Evolutionary conservation across 345 rosid genomes (phyloP).

Genomic region (Isatis tinctoria): DNA sequence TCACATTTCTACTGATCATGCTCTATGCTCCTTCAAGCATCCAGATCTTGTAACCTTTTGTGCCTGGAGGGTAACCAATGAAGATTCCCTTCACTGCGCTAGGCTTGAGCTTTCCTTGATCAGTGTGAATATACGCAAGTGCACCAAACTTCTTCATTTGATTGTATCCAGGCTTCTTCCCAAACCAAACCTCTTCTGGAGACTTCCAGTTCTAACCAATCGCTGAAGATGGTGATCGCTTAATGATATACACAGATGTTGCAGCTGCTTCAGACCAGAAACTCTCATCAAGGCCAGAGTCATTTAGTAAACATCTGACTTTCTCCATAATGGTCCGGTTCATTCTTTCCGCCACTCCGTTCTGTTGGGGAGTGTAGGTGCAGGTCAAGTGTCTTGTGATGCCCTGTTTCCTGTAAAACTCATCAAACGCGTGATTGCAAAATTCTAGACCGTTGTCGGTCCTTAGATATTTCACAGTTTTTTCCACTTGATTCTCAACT

Average conservation of each 20-base stretch:
- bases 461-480: background rate
- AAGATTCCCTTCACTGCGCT: background rate
- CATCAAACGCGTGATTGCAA: background rate
- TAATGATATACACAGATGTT: background rate
- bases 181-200: background rate
- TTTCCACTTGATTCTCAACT: background rate
- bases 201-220: background rate
- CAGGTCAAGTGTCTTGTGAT: background rate
- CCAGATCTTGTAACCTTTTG: background rate
- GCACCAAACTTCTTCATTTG: background rate
- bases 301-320: background rate
- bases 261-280: background rate
- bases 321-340: background rate
- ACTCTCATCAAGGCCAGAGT: background rate
- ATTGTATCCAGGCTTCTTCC: background rate
- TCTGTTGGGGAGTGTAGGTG: background rate
- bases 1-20: background rate
- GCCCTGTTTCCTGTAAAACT: background rate
- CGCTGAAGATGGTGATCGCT: background rate
- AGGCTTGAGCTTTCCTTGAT: background rate
- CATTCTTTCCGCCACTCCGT: background rate
- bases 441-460: background rate
- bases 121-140: background rate
- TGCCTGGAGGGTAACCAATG: background rate
- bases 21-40: fast-evolving